A percentile compares a stretch with the other conserved stretches of the same genome.
These are phyloP conservation scores for Bipolaris gigantea DNA, from an alignment of 2,329 filamentous ascomycete genomes.

Conservation along the genomic window DNA sequence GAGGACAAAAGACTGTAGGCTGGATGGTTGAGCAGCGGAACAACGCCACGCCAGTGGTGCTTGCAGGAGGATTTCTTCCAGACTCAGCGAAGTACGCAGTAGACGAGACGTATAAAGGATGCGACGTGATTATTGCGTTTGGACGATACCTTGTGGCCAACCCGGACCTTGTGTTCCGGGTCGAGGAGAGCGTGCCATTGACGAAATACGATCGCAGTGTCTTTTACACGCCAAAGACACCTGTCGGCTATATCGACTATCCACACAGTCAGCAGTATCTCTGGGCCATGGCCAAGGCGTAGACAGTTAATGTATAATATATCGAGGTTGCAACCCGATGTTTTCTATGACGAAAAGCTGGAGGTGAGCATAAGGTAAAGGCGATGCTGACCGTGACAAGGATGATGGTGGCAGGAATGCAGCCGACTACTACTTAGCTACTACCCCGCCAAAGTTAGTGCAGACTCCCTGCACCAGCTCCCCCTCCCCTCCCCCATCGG, in stretches of 20 bases:
- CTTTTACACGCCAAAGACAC: slow-evolving; percentile 16
- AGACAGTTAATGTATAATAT: background rate
- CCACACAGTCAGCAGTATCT: slow-evolving; percentile 13
- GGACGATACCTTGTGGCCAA: slow-evolving; percentile 51
- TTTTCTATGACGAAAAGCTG: background rate
- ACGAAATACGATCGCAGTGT: slow-evolving; percentile 44
- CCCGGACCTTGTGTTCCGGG: slow-evolving; percentile 50
- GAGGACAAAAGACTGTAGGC: slow-evolving; percentile 14
- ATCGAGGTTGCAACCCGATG: background rate
- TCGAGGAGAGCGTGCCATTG: slow-evolving; percentile 45
- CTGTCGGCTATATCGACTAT: slow-evolving; percentile 21
- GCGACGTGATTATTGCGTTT: slow-evolving; percentile 42
- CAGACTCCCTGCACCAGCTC: background rate
- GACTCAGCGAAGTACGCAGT: slow-evolving; percentile 37
- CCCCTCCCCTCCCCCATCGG: background rate
- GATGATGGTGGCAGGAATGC: background rate
- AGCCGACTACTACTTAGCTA: too few species aligned
- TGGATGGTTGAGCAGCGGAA: slow-evolving; percentile 16
- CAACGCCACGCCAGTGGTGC: slow-evolving; percentile 27
- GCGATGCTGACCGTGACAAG: background rate
- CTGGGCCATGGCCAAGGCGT: background rate
- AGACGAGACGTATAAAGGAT: slow-evolving; percentile 43
- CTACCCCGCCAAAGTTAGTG: background rate
- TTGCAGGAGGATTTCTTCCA: slow-evolving; percentile 47
- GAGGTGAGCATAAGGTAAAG: background rate